Evolutionary conservation across 2,329 filamentous ascomycete genomes (phyloP).

Genomic region (Xylaria sp.): DNA sequence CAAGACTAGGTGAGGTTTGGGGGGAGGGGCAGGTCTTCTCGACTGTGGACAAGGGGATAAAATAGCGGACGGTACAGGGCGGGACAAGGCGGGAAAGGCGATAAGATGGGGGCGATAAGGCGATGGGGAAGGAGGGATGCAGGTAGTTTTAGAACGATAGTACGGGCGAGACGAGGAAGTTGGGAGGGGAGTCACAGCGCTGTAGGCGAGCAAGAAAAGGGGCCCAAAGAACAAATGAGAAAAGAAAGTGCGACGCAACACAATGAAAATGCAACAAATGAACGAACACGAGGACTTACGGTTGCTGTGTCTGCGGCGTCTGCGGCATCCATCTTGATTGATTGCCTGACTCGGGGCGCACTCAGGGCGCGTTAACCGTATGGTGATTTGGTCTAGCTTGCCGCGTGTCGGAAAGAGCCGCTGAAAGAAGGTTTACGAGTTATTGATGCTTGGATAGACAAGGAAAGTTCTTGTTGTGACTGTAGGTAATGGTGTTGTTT

Average conservation of each 20-base stretch:
- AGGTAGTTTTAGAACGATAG: not conserved
- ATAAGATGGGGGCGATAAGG: constrained; percentile 1
- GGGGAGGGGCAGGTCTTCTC: constrained; percentile 34
- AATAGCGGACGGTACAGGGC: constrained; percentile 11
- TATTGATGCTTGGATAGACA: not conserved
- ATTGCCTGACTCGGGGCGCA: constrained; percentile 24
- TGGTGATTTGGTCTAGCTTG: constrained; percentile 6
- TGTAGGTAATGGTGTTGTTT: constrained; percentile 14
- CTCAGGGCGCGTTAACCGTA: constrained; percentile 7
- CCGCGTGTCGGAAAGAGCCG: not conserved
- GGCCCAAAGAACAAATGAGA: constrained; percentile 1
- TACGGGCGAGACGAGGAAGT: not conserved
- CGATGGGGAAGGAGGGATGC: not conserved
- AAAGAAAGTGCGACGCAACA: constrained; percentile 26
- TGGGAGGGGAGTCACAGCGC: not conserved
- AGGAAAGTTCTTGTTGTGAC: not conserved
- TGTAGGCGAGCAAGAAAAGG: not conserved
- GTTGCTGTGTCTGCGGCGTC: constrained; percentile 39
- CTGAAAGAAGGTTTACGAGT: not conserved
- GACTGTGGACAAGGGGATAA: constrained; percentile 1
- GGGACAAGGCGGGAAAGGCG: not conserved
- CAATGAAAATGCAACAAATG: constrained; percentile 9
- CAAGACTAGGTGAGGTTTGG: constrained; percentile 23
- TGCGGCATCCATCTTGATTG: constrained; percentile 38
- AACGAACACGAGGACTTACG: constrained; percentile 11